Base-by-base conservation (phyloP, 2,329 filamentous ascomycete genomes). In the Westerdykella aurantiaca region DNA sequence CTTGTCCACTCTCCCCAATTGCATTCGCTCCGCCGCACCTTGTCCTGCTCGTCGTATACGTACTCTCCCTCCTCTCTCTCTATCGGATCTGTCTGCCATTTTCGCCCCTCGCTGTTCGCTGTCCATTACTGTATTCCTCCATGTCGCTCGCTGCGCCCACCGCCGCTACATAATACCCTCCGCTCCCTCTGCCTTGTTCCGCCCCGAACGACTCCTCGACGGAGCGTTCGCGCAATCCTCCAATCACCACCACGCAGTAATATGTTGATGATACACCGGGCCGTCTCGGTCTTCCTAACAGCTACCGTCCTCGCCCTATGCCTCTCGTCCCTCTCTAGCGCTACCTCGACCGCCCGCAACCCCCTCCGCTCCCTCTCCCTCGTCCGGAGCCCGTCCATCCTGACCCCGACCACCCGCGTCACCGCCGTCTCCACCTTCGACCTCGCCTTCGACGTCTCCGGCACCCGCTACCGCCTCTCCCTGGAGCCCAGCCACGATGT, bases 401-500 rank as follows among this genome's bases (percentile, higher is more conserved):
- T 88, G 58, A 88, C 89, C 0, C 82, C 84, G 13, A 86, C 85
- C 37, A 81, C 88, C 63, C 82, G 85, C 46, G 80, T 95, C 38
- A 83, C 93, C 61, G 83, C 89, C 39, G 74, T 86, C 44, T 91
- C 89, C 12, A 73, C 81, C 17, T 98, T 98, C 67, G 87, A 95
- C 58, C 72, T 98, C 49, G 83, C 80, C 23, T 96, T 98, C 65
- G 75, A 80, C 45, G 72, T 95, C 31, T 72, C 79, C 47, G 75
- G 78, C 42, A 72, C 77, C 47, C 79, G 81, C 53, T 75, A 97
- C 58, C 87, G 88, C 52, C 77, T 98, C 41, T 78, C 80, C 43
- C 77, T 98, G 39, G 83, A 93, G 63, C 93, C 93, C 4, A 97
- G 97, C 64, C 81, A 95, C 71, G 88, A 97, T 68, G 82, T 97